phyloP scores from a whole-genome alignment of 2,329 filamentous ascomycete species.

The Ophiocordyceps camponoti-leonardi region DNA sequence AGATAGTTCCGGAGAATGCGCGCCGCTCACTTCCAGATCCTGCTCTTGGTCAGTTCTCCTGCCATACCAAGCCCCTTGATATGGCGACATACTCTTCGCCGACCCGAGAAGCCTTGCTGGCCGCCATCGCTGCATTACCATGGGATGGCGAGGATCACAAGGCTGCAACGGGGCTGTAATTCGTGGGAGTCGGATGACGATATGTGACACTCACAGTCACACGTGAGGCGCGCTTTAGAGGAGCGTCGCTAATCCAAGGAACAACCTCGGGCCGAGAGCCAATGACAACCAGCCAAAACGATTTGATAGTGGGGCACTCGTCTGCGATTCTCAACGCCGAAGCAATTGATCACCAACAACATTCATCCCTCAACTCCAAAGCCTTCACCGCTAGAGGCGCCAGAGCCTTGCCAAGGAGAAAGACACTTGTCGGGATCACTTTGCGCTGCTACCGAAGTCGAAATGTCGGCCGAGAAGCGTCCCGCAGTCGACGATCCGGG shows the following conservation, averaged over 20 bases:
- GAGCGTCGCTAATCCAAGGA: slow-evolving; percentile 7
- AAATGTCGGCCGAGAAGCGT: slow-evolving; percentile 87
- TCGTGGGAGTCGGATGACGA: no score
- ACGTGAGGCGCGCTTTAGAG: neutral
- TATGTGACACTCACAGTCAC: neutral
- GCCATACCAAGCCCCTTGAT: neutral
- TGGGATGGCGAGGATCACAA: neutral
- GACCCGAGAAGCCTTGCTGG: slow-evolving; percentile 42
- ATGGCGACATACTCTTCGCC: slow-evolving; percentile 39
- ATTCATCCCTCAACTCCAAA: neutral
- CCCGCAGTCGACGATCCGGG: slow-evolving; percentile 73
- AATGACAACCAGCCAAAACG: slow-evolving; percentile 7
- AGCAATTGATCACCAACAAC: neutral
- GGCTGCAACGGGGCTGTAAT: neutral
- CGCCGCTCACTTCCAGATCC: slow-evolving; percentile 75
- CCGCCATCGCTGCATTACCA: slow-evolving; percentile 28
- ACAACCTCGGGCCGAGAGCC: slow-evolving; percentile 18
- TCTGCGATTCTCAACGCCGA: neutral
- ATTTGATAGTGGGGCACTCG: neutral
- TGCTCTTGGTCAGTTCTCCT: slow-evolving; percentile 24
- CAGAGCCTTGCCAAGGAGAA: neutral
- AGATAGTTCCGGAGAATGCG: slow-evolving; percentile 1
- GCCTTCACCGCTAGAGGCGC: neutral
- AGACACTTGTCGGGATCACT: neutral
- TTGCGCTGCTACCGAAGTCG: neutral